These are phyloP conservation scores for Lichtheimia ramosa DNA, from an alignment of 371 early-diverging fungal species.

Conservation along the genomic window DNA sequence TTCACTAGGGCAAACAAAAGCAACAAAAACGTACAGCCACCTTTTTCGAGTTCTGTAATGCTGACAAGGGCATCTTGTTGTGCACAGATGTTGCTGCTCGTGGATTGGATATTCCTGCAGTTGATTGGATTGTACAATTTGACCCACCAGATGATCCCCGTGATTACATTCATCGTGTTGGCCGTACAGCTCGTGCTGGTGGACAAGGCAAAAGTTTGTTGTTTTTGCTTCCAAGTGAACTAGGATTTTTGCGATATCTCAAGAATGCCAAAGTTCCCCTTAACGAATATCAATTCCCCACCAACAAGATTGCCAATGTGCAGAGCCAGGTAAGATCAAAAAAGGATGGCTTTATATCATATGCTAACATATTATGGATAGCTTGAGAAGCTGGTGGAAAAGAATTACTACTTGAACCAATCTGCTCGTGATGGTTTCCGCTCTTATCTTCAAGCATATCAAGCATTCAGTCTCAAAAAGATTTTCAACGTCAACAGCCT, in stretches of 20 bases:
- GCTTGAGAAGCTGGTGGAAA: slow-evolving; percentile 93
- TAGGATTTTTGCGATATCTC: slow-evolving; percentile 92
- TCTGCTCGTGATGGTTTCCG: slow-evolving; percentile 98
- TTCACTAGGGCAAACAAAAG: slow-evolving; percentile 85
- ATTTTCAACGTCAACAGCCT: slow-evolving; percentile 93
- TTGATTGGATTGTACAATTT: slow-evolving; percentile 93
- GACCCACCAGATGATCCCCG: slow-evolving; percentile 93
- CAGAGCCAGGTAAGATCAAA: slow-evolving; percentile 64
- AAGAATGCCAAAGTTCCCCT: slow-evolving; percentile 97
- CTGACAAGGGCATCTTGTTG: slow-evolving; percentile 73
- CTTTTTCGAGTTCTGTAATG: slow-evolving; percentile 72
- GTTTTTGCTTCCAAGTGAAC: slow-evolving; percentile 89
- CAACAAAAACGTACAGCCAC: slow-evolving; percentile 79
- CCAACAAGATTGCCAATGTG: slow-evolving; percentile 92
- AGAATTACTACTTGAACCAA: slow-evolving; percentile 98
- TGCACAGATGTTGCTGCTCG: slow-evolving; percentile 99
- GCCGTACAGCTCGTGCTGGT: slow-evolving; percentile 96
- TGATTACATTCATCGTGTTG: slow-evolving; percentile 97
- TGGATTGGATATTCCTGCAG: slow-evolving; percentile 96
- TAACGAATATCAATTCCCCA: slow-evolving; percentile 97
- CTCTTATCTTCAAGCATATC: slow-evolving; percentile 97
- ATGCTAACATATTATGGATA: slow-evolving; percentile 32
- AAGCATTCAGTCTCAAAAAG: slow-evolving; percentile 93
- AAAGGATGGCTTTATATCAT: background rate
- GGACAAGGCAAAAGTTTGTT: slow-evolving; percentile 80